Evolutionary conservation across 768 basidiomycete species (phyloP), one percentile per base, ranked within the genome.

Genomic region (Pisolithus albus): DNA sequence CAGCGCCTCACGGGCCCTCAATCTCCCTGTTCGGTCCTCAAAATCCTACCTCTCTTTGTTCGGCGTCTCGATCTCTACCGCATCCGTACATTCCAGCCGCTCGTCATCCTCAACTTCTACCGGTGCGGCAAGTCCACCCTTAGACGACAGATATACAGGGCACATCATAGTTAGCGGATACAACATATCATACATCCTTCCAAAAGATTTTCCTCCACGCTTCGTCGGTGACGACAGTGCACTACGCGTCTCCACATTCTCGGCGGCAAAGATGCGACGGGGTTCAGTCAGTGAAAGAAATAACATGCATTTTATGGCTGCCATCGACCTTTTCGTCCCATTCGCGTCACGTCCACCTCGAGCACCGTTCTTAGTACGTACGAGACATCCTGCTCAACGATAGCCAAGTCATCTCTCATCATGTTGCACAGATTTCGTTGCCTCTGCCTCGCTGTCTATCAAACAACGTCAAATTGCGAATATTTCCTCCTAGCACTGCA

Each of bases 361-460:
- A 52, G 80, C 80, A 30, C 88, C 88, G n/a, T 91, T 80, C 68
- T 69, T 88, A 56, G 88, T 88, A 57, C 39, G 79, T 68, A 18
- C 5, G 5, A 0, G 16, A 39, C 6, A 37, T 50, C 1, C 1
- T 41, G 18, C 41, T 47, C 34, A 10, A 26, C 38, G 5, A 19
- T 4, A 56, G 62, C 10, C 9, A 16, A 15, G 16, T 10, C 21
- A 23, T 4, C 1, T 23, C 21, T 50, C n/a, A 51, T 52, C 49
- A 28, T 10, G 26, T 51, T 52, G 13, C 16, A 15, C 55, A 90
- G 88, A 74, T 91, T 50, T 81, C 86, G 3, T 83, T 91, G 46
- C 88, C 88, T 3, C 78, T 81, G 10, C 88, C 88, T 10, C 80
- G 86, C 28, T 91, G 88, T 59, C 69, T 91, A 32, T 84, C 84